Evolutionary conservation across 805 yeast species (phyloP).

Genomic region (Candida manassasensis): DNA sequence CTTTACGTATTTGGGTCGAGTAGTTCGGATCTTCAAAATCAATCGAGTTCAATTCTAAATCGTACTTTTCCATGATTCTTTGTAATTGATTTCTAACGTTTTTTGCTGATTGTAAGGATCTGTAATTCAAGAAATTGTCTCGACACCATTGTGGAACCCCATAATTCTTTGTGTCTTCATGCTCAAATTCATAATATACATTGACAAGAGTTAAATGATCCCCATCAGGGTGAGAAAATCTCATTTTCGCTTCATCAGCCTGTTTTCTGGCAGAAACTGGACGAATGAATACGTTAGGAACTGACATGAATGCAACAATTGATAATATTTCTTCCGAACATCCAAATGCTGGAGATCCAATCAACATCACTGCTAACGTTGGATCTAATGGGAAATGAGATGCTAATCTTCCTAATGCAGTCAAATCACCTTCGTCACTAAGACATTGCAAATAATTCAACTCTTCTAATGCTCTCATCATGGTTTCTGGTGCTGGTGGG

Average conservation of each 20-base stretch:
- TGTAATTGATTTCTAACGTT: slow-evolving; percentile 80
- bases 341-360: slow-evolving; percentile 77
- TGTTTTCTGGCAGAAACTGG: slow-evolving; percentile 83
- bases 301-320: slow-evolving; percentile 85
- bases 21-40: slow-evolving; percentile 56
- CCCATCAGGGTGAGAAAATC: slow-evolving; percentile 90
- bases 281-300: slow-evolving; percentile 91
- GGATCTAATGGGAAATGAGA: slow-evolving; percentile 96
- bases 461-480: slow-evolving; percentile 98
- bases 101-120: slow-evolving; percentile 83
- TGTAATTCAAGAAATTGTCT: slow-evolving; percentile 76
- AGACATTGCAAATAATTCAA: slow-evolving; percentile 85
- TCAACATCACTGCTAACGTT: slow-evolving; percentile 86
- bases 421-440: slow-evolving; percentile 86
- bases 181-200: slow-evolving; percentile 78
- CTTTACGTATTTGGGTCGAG: slow-evolving; percentile 77
- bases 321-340: slow-evolving; percentile 88
- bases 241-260: slow-evolving; percentile 86
- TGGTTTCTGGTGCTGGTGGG: slow-evolving; percentile 99
- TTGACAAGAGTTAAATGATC: slow-evolving; percentile 90
- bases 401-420: slow-evolving; percentile 84
- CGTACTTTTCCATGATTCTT: slow-evolving; percentile 77
- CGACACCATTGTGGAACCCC: slow-evolving; percentile 86
- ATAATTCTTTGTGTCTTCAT: slow-evolving; percentile 63
- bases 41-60: slow-evolving; percentile 66